Percentiles rank a stretch among this genome's conserved stretches.
Conservation (phyloP, 768 basidiomycete genomes). For the Rickenella mellea region DNA sequence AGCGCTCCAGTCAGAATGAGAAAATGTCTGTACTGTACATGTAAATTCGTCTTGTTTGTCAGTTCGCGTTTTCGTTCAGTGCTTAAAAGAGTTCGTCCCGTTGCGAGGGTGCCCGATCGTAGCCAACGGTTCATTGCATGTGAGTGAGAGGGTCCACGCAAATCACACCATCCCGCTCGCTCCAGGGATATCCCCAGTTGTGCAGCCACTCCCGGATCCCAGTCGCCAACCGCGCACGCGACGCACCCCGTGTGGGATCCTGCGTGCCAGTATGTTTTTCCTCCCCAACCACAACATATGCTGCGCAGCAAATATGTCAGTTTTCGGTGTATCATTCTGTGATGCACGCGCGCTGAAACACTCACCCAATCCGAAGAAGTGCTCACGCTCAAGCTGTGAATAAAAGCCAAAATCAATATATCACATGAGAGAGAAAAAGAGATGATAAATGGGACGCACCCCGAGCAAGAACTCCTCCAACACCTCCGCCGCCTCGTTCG, state of each 20-base stretch:
- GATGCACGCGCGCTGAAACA: constrained; percentile 5
- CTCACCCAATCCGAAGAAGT: constrained; percentile 78
- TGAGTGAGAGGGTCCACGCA: constrained; percentile 85
- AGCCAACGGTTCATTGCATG: constrained; percentile 6
- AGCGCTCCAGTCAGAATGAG: no score
- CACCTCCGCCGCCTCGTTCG: constrained; percentile 87
- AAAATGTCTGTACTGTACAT: no score
- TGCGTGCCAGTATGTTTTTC: constrained; percentile 95
- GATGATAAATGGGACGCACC: constrained; percentile 38
- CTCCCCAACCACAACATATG: constrained; percentile 88
- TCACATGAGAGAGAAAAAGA: constrained; percentile 5
- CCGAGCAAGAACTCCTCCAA: constrained; percentile 81
- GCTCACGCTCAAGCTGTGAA: constrained; percentile 72
- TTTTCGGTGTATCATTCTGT: constrained; percentile 6
- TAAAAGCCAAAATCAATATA: constrained; percentile 8
- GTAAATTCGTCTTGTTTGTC: no score
- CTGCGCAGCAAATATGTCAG: constrained; percentile 24
- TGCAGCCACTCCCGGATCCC: constrained; percentile 88
- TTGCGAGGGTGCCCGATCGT: no score
- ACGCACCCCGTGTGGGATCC: constrained; percentile 71
- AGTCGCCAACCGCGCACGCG: constrained; percentile 72
- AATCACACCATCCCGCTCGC: constrained; percentile 81
- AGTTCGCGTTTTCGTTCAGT: no score
- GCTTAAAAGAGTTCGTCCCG: no score
- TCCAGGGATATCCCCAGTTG: constrained; percentile 95